Conservation (phyloP, 2,329 filamentous ascomycete genomes). For the Nothophaeocryptopus gaeumannii region DNA sequence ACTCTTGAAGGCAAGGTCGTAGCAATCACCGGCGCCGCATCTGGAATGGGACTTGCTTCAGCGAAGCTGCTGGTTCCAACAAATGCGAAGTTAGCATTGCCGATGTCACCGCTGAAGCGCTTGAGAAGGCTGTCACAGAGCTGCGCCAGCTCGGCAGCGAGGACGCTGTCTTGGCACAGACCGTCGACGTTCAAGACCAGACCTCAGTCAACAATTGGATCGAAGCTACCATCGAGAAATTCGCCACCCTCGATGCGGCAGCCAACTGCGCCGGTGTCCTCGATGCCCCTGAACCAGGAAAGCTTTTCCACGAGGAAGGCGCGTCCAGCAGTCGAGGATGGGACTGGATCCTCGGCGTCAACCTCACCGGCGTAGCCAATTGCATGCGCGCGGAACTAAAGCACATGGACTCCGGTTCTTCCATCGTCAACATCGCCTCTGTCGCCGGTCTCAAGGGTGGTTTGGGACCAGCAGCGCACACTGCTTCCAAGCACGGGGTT, state of each 20-base stretch:
- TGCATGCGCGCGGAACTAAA: conserved; percentile 48
- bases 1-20: conserved; percentile 41
- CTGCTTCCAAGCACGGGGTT: conserved; percentile 26
- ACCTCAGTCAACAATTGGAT: conserved; percentile 31
- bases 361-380: conserved; percentile 44
- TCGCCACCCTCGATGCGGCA: conserved; percentile 38
- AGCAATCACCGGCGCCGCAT: conserved; percentile 49
- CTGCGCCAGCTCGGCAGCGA: conserved; percentile 8
- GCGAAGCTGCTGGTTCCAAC: conserved; percentile 44
- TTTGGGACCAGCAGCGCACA: conserved; percentile 11
- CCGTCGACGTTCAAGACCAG: conserved; percentile 27
- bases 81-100: conserved; percentile 49
- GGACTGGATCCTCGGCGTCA: conserved; percentile 30
- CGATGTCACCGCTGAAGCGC: conserved; percentile 42
- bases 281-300: not conserved
- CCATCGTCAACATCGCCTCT: conserved; percentile 55
- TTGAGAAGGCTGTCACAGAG: conserved; percentile 30
- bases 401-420: conserved; percentile 47
- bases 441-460: conserved; percentile 38
- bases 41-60: conserved; percentile 51
- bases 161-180: conserved; percentile 11
- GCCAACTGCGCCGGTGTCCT: conserved; percentile 42
- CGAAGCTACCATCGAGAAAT: conserved; percentile 29
- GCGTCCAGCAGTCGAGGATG: conserved; percentile 11
- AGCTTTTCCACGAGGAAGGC: conserved; percentile 24